These are phyloP conservation scores for Dissophora ornata DNA, from an alignment of 192 early-diverging fungal species.

Conservation along the genomic window DNA sequence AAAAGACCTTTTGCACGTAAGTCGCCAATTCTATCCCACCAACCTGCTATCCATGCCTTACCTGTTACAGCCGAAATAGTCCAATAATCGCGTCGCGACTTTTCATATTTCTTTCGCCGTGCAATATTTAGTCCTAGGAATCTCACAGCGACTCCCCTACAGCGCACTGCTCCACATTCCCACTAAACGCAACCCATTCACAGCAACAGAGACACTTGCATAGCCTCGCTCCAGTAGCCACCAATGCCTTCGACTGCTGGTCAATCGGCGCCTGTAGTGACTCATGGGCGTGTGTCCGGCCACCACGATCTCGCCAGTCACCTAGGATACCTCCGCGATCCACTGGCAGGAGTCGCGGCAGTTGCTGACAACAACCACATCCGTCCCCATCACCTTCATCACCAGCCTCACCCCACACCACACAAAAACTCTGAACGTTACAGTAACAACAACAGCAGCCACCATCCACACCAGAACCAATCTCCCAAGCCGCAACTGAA, in stretches of 20 bases:
- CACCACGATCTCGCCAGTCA: neutral
- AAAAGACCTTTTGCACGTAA: neutral
- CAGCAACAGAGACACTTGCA: too few relatives aligned
- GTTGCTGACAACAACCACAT: too few relatives aligned
- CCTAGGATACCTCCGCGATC: too few relatives aligned
- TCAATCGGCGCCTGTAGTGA: conserved; percentile 2
- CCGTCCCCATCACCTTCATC: neutral
- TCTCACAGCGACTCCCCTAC: neutral
- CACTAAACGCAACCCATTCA: too few relatives aligned
- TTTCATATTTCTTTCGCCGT: neutral
- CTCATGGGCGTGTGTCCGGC: neutral
- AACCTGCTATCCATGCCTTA: too few relatives aligned
- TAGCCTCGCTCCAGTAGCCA: too few relatives aligned
- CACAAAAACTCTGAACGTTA: neutral
- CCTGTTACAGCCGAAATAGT: too few relatives aligned
- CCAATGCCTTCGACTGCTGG: conserved; percentile 25
- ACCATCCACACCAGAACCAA: neutral
- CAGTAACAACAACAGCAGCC: conserved; percentile 9
- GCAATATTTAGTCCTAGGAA: neutral
- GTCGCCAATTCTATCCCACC: too few relatives aligned
- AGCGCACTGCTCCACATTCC: too few relatives aligned
- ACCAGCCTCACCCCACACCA: conserved; percentile 3
- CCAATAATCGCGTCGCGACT: conserved; percentile 9
- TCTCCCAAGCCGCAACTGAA: neutral
- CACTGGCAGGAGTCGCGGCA: neutral